Conservation (phyloP, 768 basidiomycete genomes). For the Imleria badia region DNA sequence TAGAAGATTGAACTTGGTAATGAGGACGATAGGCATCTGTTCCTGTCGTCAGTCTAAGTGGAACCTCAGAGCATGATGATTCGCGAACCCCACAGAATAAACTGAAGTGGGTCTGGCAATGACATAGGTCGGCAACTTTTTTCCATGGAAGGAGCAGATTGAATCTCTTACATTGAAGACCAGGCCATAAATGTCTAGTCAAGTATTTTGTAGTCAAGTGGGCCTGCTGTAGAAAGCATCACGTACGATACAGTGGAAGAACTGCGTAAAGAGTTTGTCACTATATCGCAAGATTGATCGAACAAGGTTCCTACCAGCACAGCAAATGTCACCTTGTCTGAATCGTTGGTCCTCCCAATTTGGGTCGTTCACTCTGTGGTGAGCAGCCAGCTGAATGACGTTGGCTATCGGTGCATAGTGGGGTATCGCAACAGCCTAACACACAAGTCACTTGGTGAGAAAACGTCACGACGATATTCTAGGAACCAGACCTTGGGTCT, state of each 20-base stretch:
- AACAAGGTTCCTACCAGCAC: constrained; percentile 46
- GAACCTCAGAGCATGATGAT: neutral
- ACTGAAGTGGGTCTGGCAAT: constrained; percentile 53
- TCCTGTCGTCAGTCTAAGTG: constrained; percentile 3
- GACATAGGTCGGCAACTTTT: constrained; percentile 18
- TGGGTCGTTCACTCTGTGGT: constrained; percentile 48
- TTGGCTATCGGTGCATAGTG: constrained; percentile 62
- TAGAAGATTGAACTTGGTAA: constrained; percentile 43
- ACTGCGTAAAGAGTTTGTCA: constrained; percentile 34
- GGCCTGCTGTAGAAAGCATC: neutral
- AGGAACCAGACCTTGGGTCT: constrained; percentile 56
- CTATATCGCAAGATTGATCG: neutral
- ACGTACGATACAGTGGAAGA: constrained; percentile 61
- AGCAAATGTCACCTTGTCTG: constrained; percentile 58
- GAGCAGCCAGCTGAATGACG: constrained; percentile 57
- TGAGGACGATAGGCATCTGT: constrained; percentile 53
- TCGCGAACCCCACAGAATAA: constrained; percentile 55
- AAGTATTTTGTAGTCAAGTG: neutral
- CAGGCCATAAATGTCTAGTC: constrained; percentile 64
- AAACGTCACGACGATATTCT: neutral
- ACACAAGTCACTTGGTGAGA: neutral
- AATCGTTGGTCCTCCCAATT: constrained; percentile 50
- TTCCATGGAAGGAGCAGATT: neutral
- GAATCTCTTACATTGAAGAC: constrained; percentile 50
- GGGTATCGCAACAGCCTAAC: constrained; percentile 58